Evolutionary conservation across 148 eudicot species (phyloP).

Genomic region (Camellia lanceoleosa): DNA sequence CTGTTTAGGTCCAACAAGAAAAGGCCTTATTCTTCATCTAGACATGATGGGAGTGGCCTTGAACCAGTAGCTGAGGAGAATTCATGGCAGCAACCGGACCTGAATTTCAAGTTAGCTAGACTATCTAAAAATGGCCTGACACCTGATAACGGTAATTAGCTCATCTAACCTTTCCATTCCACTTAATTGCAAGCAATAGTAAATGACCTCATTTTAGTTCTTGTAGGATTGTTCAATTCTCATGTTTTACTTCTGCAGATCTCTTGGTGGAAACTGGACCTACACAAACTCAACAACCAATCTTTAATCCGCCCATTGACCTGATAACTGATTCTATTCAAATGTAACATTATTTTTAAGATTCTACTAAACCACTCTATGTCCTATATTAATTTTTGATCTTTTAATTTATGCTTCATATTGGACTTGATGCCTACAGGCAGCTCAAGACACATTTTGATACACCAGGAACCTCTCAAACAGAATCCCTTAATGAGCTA

Average conservation of each 20-base stretch:
- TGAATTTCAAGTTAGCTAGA: slow-evolving; percentile 47
- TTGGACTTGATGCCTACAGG: slow-evolving; percentile 39
- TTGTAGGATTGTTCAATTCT: neutral
- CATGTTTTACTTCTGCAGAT: slow-evolving; percentile 39
- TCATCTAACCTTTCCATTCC: slow-evolving; percentile 1
- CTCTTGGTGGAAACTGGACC: slow-evolving; percentile 74
- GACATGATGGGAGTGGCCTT: slow-evolving; percentile 49
- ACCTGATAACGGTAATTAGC: slow-evolving; percentile 59
- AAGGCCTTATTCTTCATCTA: slow-evolving; percentile 57
- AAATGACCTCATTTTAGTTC: neutral
- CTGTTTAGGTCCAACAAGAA: slow-evolving; percentile 55
- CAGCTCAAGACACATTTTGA: slow-evolving; percentile 87
- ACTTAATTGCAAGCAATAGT: neutral
- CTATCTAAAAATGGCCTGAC: slow-evolving; percentile 39
- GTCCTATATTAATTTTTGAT: too few relatives aligned
- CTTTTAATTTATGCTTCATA: neutral
- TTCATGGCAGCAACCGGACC: slow-evolving; percentile 44
- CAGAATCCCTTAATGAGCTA: slow-evolving; percentile 74
- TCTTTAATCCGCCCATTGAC: slow-evolving; percentile 56
- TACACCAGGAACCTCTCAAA: slow-evolving; percentile 62
- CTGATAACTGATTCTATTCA: slow-evolving; percentile 56
- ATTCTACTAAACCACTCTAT: neutral
- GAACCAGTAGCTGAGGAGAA: slow-evolving; percentile 71
- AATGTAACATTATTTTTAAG: slow-evolving; percentile 32
- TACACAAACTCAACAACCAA: slow-evolving; percentile 69